Conservation (phyloP, 495 filamentous ascomycete species). For the Aspergillus ellipticus region DNA sequence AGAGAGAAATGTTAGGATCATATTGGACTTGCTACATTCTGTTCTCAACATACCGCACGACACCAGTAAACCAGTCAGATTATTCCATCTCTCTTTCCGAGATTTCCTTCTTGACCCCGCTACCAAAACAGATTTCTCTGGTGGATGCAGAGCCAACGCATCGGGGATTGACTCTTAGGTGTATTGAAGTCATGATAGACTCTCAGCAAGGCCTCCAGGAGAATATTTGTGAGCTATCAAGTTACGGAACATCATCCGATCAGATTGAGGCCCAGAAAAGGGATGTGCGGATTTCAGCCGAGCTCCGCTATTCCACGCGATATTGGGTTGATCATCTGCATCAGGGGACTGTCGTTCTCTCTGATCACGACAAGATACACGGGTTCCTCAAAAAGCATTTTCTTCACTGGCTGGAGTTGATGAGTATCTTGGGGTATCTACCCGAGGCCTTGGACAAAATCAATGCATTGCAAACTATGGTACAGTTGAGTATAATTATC, state of each 20-base stretch:
- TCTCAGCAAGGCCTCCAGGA: slow-evolving; percentile 15
- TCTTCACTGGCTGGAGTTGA: slow-evolving; percentile 44
- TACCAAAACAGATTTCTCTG: background rate
- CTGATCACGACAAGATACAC: slow-evolving; percentile 20
- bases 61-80: slow-evolving; percentile 10
- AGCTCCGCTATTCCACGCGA: slow-evolving; percentile 38
- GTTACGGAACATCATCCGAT: slow-evolving; percentile 13
- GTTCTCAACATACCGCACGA: slow-evolving; percentile 25
- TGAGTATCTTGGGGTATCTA: slow-evolving; percentile 31
- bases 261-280: slow-evolving; percentile 21
- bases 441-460: slow-evolving; percentile 18
- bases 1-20: slow-evolving; percentile 9
- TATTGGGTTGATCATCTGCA: slow-evolving; percentile 43
- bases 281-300: slow-evolving; percentile 19
- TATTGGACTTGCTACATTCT: slow-evolving; percentile 22
- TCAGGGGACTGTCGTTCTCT: slow-evolving; percentile 28
- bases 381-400: slow-evolving; percentile 38
- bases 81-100: slow-evolving; percentile 23
- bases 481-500: slow-evolving; percentile 4
- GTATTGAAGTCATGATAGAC: slow-evolving; percentile 31
- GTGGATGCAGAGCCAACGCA: slow-evolving; percentile 20
- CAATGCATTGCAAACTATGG: background rate
- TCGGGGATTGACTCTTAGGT: slow-evolving; percentile 5
- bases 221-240: slow-evolving; percentile 37
- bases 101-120: slow-evolving; percentile 19